Evolutionary conservation across 768 basidiomycete genomes (phyloP).

Genomic region (Rossbeevera mucosa): DNA sequence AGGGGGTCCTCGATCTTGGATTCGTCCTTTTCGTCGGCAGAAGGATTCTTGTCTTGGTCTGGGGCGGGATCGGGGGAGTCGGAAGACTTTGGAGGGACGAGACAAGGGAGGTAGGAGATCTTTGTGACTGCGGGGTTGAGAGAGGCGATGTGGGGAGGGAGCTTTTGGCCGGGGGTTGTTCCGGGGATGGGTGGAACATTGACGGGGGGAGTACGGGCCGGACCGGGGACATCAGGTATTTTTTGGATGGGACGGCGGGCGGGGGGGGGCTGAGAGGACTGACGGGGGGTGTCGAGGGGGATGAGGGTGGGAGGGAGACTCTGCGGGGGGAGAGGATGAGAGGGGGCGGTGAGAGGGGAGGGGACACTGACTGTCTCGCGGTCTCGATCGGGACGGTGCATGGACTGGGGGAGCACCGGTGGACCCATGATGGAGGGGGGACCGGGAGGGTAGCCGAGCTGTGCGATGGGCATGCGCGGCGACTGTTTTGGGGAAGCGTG

Average conservation of each 20-base stretch:
- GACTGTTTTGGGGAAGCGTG: slow-evolving; percentile 29
- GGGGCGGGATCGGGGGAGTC: slow-evolving; percentile 14
- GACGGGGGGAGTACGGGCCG: slow-evolving; percentile 10
- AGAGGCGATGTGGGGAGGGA: slow-evolving; percentile 31
- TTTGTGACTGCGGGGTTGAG: slow-evolving; percentile 31
- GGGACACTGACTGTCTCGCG: slow-evolving; percentile 23
- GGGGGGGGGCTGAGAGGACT: slow-evolving; percentile 28
- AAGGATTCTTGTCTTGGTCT: slow-evolving; percentile 25
- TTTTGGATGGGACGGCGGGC: slow-evolving; percentile 20
- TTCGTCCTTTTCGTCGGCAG: slow-evolving; percentile 18
- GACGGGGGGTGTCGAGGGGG: slow-evolving; percentile 18
- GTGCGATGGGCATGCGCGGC: slow-evolving; percentile 1
- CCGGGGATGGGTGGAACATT: slow-evolving; percentile 25
- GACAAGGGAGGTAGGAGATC: slow-evolving; percentile 27
- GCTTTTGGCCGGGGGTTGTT: slow-evolving; percentile 26
- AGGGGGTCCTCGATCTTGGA: slow-evolving; percentile 23
- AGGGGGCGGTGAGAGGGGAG: not conserved
- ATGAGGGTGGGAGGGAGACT: slow-evolving; percentile 28
- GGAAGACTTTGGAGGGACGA: slow-evolving; percentile 15
- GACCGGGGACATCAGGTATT: slow-evolving; percentile 14
- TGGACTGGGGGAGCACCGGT: slow-evolving; percentile 29
- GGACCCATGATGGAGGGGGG: slow-evolving; percentile 35
- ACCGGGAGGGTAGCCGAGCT: no score
- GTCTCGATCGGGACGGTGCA: slow-evolving; percentile 23
- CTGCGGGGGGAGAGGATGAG: slow-evolving; percentile 12